A percentile compares a stretch with the other conserved stretches of the same genome.
These are phyloP conservation scores for Cryphonectria japonica DNA, from an alignment of 2,329 filamentous ascomycete genomes.

Conservation along the genomic window DNA sequence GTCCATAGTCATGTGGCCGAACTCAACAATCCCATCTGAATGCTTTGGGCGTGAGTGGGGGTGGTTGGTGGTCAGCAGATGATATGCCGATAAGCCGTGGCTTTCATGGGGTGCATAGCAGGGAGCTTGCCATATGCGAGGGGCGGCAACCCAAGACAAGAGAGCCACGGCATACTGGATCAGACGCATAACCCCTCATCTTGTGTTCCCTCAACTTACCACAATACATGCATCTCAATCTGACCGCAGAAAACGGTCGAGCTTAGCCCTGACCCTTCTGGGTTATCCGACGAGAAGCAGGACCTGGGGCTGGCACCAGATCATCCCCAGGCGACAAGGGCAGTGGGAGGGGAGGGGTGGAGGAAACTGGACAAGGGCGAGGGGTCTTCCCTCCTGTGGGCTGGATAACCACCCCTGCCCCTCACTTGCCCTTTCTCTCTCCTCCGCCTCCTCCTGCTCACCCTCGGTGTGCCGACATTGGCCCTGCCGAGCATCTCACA, in stretches of 20 bases:
- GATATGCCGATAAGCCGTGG: slow-evolving; percentile 23
- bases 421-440: too few relatives aligned
- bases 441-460: background rate
- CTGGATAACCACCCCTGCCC: slow-evolving; percentile 8
- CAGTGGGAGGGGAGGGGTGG: background rate
- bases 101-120: slow-evolving; percentile 21
- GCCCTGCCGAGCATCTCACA: slow-evolving; percentile 15
- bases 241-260: slow-evolving; percentile 16
- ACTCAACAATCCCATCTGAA: slow-evolving; percentile 12
- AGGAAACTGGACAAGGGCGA: background rate
- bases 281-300: slow-evolving; percentile 9
- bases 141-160: background rate
- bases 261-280: background rate
- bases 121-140: background rate
- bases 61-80: slow-evolving; percentile 12
- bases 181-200: slow-evolving; percentile 28
- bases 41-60: background rate
- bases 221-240: slow-evolving; percentile 18
- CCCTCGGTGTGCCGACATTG: slow-evolving; percentile 24
- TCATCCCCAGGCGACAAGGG: slow-evolving; percentile 13
- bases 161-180: slow-evolving; percentile 16
- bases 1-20: slow-evolving; percentile 5
- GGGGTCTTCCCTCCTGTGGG: slow-evolving; percentile 1
- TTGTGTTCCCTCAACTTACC: slow-evolving; percentile 22
- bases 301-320: slow-evolving; percentile 17